Percentiles rank a stretch among this genome's conserved stretches.
Evolutionary conservation across 2,329 filamentous ascomycete genomes (phyloP).

Genomic region (Akanthomyces lecanii): DNA sequence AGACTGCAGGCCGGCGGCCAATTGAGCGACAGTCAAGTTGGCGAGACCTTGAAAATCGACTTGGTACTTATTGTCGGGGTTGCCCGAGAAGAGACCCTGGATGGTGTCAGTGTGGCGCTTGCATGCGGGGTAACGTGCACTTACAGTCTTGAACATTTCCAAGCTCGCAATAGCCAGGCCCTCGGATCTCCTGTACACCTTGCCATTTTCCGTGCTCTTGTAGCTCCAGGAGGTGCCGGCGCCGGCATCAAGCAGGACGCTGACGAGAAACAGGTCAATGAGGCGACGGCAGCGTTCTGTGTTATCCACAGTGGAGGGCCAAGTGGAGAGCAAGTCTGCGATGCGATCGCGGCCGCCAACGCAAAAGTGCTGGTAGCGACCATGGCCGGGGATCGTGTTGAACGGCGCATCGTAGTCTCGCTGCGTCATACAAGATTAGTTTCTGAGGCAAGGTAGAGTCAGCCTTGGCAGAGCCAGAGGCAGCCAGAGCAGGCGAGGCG

Average conservation of each 20-base stretch:
- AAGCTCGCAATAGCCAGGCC: constrained; percentile 71
- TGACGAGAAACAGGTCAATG: constrained; percentile 73
- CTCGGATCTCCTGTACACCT: constrained; percentile 78
- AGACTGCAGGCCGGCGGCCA: constrained; percentile 83
- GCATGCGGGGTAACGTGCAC: constrained; percentile 20
- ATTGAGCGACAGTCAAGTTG: constrained; percentile 65
- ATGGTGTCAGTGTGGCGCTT: constrained; percentile 19
- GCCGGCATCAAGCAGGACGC: constrained; percentile 80
- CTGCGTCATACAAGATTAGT: constrained; percentile 27
- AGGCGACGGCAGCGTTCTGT: constrained; percentile 71
- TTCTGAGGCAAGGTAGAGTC: not conserved
- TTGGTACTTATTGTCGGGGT: constrained; percentile 75
- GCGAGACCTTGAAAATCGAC: constrained; percentile 81
- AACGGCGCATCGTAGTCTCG: constrained; percentile 54
- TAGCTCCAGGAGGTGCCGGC: constrained; percentile 90
- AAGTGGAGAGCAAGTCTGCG: constrained; percentile 65
- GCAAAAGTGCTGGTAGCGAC: constrained; percentile 78
- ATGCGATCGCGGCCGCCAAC: constrained; percentile 74
- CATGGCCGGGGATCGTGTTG: constrained; percentile 73
- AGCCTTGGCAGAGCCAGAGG: not conserved
- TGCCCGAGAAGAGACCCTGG: constrained; percentile 78
- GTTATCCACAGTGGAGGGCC: constrained; percentile 64
- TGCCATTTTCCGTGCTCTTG: constrained; percentile 83
- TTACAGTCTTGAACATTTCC: constrained; percentile 85
- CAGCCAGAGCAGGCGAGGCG: not conserved